Percentiles rank a stretch among this genome's conserved stretches.
These are phyloP conservation scores for Suillus sp. DNA, from an alignment of 768 basidiomycete species.

Conservation along the genomic window DNA sequence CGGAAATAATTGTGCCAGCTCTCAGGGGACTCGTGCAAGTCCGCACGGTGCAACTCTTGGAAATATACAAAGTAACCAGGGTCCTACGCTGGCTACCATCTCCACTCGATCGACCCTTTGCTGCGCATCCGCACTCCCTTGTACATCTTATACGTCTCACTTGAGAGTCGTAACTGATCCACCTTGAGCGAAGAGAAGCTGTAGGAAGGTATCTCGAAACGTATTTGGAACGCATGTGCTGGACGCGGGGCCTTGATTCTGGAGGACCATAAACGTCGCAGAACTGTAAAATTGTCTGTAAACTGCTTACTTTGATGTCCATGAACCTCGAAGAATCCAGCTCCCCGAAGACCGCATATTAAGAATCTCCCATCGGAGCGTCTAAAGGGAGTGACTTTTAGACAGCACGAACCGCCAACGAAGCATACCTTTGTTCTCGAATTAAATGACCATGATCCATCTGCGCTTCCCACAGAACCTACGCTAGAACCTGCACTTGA, in stretches of 20 bases:
- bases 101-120: slow-evolving; percentile 34
- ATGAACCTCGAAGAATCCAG: slow-evolving; percentile 79
- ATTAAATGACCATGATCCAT: slow-evolving; percentile 83
- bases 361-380: slow-evolving; percentile 79
- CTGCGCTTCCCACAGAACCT: slow-evolving; percentile 39
- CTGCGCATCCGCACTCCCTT: slow-evolving; percentile 78
- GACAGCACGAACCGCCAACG: neutral
- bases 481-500: slow-evolving; percentile 57
- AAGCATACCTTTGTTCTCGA: slow-evolving; percentile 56
- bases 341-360: slow-evolving; percentile 64
- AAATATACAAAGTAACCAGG: neutral
- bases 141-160: slow-evolving; percentile 87
- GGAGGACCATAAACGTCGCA: slow-evolving; percentile 26
- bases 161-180: slow-evolving; percentile 78
- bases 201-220: slow-evolving; percentile 68
- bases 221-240: slow-evolving; percentile 71
- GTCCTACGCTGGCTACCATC: slow-evolving; percentile 27
- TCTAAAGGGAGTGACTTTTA: slow-evolving; percentile 40
- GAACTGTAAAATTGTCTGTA: neutral
- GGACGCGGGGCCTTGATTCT: slow-evolving; percentile 56
- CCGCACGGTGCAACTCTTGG: neutral
- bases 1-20: neutral
- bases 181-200: slow-evolving; percentile 83
- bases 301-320: slow-evolving; percentile 58
- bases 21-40: neutral